Evolutionary conservation across 1,284 basidiomycete species (phyloP).

Genomic region (Ganoderma resinaceum): DNA sequence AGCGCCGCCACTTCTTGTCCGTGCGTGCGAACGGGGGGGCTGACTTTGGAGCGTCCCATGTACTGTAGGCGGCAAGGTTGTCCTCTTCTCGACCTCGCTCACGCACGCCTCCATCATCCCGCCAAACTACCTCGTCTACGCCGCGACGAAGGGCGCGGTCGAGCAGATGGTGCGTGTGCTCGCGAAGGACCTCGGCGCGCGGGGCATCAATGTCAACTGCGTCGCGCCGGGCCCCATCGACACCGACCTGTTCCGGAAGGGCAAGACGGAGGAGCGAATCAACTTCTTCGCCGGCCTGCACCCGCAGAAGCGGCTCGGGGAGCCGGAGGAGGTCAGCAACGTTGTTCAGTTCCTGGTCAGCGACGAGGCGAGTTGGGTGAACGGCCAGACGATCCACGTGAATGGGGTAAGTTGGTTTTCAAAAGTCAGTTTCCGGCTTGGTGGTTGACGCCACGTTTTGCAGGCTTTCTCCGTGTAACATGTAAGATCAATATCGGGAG

Average conservation of each 20-base stretch:
- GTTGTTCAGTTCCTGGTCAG: constrained; percentile 60
- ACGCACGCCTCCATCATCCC: constrained; percentile 50
- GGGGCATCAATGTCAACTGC: constrained; percentile 64
- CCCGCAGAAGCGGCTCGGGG: constrained; percentile 55
- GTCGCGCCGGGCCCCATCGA: constrained; percentile 62
- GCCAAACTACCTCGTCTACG: constrained; percentile 58
- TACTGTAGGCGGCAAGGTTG: constrained; percentile 54
- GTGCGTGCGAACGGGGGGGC: background rate
- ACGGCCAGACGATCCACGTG: constrained; percentile 59
- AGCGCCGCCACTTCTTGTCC: constrained; percentile 25
- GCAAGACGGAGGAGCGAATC: constrained; percentile 56
- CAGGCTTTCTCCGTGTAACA: background rate
- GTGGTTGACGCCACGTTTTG: background rate
- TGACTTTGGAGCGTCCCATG: background rate
- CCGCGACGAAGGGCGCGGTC: constrained; percentile 62
- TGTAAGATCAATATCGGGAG: background rate
- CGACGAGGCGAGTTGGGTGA: constrained; percentile 61
- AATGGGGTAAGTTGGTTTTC: constrained; percentile 53
- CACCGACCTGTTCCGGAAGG: constrained; percentile 59
- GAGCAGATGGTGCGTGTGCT: constrained; percentile 67
- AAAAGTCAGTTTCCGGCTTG: background rate
- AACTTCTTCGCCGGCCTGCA: constrained; percentile 52
- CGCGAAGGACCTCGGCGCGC: constrained; percentile 59
- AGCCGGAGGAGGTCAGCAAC: constrained; percentile 60
- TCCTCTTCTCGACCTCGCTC: constrained; percentile 62